Evolutionary conservation across 2,329 filamentous ascomycete genomes (phyloP), one percentile per base, ranked within the genome.

Genomic region (Colletotrichum godetiae): DNA sequence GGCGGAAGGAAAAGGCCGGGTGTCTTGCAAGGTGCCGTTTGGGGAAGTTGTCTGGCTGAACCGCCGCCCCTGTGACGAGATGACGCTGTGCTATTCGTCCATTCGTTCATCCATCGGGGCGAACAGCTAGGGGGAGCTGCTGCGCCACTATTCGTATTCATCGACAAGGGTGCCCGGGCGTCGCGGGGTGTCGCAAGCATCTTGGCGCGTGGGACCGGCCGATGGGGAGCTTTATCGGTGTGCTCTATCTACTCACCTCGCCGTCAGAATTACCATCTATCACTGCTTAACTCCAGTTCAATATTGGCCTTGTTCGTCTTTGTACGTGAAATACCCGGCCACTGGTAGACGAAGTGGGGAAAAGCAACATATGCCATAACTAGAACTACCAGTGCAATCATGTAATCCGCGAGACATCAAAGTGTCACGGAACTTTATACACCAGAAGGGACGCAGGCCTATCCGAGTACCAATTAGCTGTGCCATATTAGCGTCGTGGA

Each of bases 61-160:
- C 67, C 70, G 60, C 42, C 29, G 46, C 55, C 70, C 67, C 61
- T 70, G 49, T 61, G 67, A 22, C 42, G 37, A 37, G 56, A 70
- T 66, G 70, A 70, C 67, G 70, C 65, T 66, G 60, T 24, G 60
- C n/a, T 15, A 73, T 73, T 73, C 70, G 46, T 56, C 27, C 35
- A 73, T 73, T 73, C 67, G 55, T 56, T 22, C 35, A 57, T 35
- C 46, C n/a, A 37, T 8, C 46, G 12, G 15, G 5, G 15, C 11
- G 13, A 55, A 46, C 22, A 62, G 33, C 46, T 29, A 68, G 69
- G 65, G 65, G 31, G n/a, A 72, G 69, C 69, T 72, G 53, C 69
- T 72, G 65, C 69, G 69, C 69, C 69, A 66, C 68, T 24, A 11
- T 31, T 15, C 7, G 31, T 53, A 15, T 46, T 68, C 35, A 33